Conservation (phyloP, 139 green algal genomes). For the Asterochloris erici region DNA sequence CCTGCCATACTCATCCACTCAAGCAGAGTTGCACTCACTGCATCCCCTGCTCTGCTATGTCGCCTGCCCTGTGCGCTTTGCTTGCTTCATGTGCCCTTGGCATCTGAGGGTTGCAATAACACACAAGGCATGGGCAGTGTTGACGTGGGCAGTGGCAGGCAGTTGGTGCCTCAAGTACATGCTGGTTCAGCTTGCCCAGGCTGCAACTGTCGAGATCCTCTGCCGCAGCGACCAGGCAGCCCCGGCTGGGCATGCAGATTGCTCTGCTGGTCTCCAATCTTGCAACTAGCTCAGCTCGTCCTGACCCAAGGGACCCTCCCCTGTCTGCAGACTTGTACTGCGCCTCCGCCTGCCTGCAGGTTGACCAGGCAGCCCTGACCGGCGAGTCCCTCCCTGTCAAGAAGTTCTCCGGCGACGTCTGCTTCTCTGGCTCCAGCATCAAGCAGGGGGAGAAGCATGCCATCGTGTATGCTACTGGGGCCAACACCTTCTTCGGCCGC, state of each 20-base stretch:
- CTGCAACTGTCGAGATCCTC: too few relatives aligned
- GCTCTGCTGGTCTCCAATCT: neutral
- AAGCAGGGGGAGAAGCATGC: constrained; percentile 85
- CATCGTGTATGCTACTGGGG: constrained; percentile 73
- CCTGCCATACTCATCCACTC: neutral
- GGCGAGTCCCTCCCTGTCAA: constrained; percentile 86
- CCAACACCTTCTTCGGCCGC: constrained; percentile 90
- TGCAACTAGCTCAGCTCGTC: neutral
- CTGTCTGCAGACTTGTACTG: neutral
- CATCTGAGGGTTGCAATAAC: too few relatives aligned
- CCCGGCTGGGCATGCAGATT: neutral
- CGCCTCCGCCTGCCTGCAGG: constrained; percentile 28
- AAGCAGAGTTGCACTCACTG: too few relatives aligned
- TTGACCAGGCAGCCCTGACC: constrained; percentile 82
- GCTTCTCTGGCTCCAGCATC: constrained; percentile 79
- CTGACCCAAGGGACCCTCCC: neutral
- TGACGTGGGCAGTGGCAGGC: too few relatives aligned
- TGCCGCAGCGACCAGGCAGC: neutral
- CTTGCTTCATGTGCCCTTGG: neutral
- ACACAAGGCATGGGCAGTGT: too few relatives aligned
- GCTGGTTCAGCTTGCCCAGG: too few relatives aligned
- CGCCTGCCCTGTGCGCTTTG: neutral
- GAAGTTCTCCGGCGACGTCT: constrained; percentile 75
- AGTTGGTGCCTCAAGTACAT: too few relatives aligned
- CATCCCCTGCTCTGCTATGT: too few relatives aligned